Evolutionary conservation across 768 basidiomycete genomes (phyloP).

Genomic region (Hortiboletus flavorubellus): DNA sequence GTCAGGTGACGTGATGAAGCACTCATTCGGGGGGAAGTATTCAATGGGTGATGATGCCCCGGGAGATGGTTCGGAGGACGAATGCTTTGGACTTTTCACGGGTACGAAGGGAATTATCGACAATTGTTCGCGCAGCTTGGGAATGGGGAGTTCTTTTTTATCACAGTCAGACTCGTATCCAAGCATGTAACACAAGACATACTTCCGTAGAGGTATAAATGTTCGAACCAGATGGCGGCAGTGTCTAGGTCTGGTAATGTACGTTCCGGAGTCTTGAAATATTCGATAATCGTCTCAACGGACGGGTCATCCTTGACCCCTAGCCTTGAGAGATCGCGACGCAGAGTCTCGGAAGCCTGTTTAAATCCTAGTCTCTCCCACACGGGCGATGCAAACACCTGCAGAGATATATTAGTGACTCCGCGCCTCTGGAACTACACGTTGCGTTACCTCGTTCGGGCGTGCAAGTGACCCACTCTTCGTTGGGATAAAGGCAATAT

Average conservation of each 20-base stretch:
- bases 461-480: not conserved
- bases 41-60: not conserved
- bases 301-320: constrained; percentile 10
- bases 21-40: constrained; percentile 9
- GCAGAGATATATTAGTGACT: not conserved
- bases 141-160: constrained; percentile 6
- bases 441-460: constrained; percentile 8
- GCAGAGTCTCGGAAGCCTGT: not conserved
- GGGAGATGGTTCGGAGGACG: not conserved
- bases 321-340: constrained; percentile 10
- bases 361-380: constrained; percentile 14
- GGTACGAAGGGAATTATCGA: constrained; percentile 13
- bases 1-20: constrained; percentile 6
- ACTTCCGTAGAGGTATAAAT: constrained; percentile 6
- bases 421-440: not conserved
- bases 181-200: not conserved
- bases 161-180: not conserved
- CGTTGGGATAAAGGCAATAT: constrained; percentile 15
- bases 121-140: constrained; percentile 3
- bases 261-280: not conserved
- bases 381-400: constrained; percentile 7
- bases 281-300: not conserved
- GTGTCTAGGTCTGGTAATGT: not conserved
- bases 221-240: constrained; percentile 7
- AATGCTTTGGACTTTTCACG: not conserved